Percentiles rank a stretch among this genome's conserved stretches.
Evolutionary conservation across 495 filamentous ascomycete species (phyloP).

Genomic region (Haplographium delicatum): DNA sequence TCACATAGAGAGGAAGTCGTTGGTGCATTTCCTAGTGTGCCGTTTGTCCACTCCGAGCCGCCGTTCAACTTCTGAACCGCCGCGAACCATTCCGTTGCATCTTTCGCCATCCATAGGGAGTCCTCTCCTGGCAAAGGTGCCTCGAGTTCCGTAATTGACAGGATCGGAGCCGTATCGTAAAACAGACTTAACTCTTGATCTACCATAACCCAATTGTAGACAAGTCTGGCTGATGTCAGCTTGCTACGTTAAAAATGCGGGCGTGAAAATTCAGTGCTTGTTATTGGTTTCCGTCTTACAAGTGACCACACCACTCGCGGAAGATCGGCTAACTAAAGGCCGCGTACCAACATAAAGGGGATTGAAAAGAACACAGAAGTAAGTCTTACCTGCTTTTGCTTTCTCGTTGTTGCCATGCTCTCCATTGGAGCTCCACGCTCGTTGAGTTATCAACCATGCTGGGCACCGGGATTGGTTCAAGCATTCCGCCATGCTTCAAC

Average conservation of each 20-base stretch:
- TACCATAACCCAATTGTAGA: slow-evolving; percentile 62
- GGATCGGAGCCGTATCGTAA: slow-evolving; percentile 51
- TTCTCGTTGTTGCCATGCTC: slow-evolving; percentile 52
- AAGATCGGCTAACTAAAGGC: too few species aligned
- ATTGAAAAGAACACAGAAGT: too few species aligned
- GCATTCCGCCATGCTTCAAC: slow-evolving; percentile 50
- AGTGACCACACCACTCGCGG: too few species aligned
- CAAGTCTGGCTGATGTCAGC: slow-evolving; percentile 42
- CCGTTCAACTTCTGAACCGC: slow-evolving; percentile 45
- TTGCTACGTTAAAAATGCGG: too few species aligned
- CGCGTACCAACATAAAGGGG: background rate
- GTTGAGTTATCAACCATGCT: slow-evolving; percentile 24
- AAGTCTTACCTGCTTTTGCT: slow-evolving; percentile 45
- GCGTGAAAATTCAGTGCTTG: too few species aligned
- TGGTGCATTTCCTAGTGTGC: slow-evolving; percentile 32
- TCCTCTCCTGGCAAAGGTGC: slow-evolving; percentile 54
- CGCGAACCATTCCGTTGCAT: slow-evolving; percentile 42
- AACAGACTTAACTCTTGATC: slow-evolving; percentile 62
- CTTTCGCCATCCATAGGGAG: slow-evolving; percentile 28
- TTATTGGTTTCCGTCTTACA: too few species aligned
- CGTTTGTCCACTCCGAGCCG: slow-evolving; percentile 22
- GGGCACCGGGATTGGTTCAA: slow-evolving; percentile 36
- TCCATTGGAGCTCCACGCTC: slow-evolving; percentile 48
- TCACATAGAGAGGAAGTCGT: slow-evolving; percentile 47
- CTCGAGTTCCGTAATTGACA: slow-evolving; percentile 52